Evolutionary conservation across 164 flowering plant genomes (phyloP).

Genomic region (Pachysandra terminalis): DNA sequence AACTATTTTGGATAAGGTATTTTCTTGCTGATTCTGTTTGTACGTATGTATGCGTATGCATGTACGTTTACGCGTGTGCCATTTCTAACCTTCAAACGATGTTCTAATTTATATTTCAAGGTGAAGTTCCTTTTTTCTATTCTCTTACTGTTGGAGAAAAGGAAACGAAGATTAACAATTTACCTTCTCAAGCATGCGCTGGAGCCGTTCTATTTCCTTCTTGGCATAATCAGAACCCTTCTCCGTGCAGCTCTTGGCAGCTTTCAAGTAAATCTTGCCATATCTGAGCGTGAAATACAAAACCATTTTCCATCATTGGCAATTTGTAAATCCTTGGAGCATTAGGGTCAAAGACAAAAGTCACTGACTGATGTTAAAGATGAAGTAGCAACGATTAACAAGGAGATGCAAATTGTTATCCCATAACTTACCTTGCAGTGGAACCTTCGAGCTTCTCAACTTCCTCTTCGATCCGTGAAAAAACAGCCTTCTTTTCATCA

Average conservation of each 20-base stretch:
- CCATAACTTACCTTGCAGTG: slow-evolving; percentile 52
- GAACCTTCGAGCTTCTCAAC: slow-evolving; percentile 72
- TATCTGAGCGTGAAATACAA: slow-evolving; percentile 37
- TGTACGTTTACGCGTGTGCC: too few species aligned
- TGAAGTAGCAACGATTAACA: not conserved
- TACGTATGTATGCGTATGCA: too few species aligned
- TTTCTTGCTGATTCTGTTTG: too few species aligned
- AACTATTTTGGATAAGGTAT: too few species aligned
- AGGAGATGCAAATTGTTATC: not conserved
- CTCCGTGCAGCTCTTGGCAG: slow-evolving; percentile 60
- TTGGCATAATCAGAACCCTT: slow-evolving; percentile 83
- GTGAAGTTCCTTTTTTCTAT: not conserved
- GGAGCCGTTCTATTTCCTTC: slow-evolving; percentile 69
- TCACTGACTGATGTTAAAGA: too few species aligned
- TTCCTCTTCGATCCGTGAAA: slow-evolving; percentile 64
- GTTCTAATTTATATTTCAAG: too few species aligned
- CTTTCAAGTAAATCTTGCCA: slow-evolving; percentile 80
- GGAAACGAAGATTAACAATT: not conserved
- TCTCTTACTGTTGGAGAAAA: not conserved
- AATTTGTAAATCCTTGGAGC: too few species aligned
- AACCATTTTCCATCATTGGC: too few species aligned
- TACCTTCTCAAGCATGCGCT: slow-evolving; percentile 95
- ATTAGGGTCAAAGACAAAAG: too few species aligned
- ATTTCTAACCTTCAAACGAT: too few species aligned
- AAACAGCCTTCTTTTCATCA: slow-evolving; percentile 70